Evolutionary conservation across 1,284 basidiomycete genomes (phyloP), one percentile per base, ranked within the genome.

Genomic region (Jaminaea rosea): DNA sequence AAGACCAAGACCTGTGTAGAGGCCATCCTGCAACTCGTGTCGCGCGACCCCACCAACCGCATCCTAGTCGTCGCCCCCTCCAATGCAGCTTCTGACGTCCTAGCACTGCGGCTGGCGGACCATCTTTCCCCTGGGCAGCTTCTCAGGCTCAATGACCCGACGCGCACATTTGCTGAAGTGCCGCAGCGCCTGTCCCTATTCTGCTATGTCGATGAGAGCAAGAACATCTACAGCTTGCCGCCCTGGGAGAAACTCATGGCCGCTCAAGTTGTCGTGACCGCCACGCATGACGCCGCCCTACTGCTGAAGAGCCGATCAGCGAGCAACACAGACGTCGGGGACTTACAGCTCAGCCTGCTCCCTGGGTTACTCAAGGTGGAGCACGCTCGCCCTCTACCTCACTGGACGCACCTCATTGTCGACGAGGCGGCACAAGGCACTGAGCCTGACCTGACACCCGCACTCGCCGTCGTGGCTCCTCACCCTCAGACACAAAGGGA

Each of bases 341-440:
- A 58, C 10, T 56, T 73, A 8, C 60, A 75, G 49, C 28, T 47
- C 4, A 49, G 49, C 19, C 21, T 61, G 11, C 21, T 46, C 3
- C 31, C 44, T 8, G 31, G 44, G 1, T 46, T 72, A 13, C 50
- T 67, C 51, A 26, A 26, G 9, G 47, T 48, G 36, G 4, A 48
- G 52, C 13, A 41, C 36, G 37, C 42, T 41, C 27, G 17, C n/a
- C 11, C 51, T 15, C n/a, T 17, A 13, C 72, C 61, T 11, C 76
- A 77, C 46, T 77, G 75, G 62, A 73, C 69, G 3, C 73, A 73
- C 62, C 63, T 76, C 7, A 50, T 77, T 4, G 57, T 77, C 17
- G 76, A 77, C 53, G 76, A 77, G 58, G 76, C 75, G 0, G 76
- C 60, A 8, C 76, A 77, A 64, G 73, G 69, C 1, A 71, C 67